These are phyloP conservation scores for Avena eriantha DNA, from an alignment of 176 grass and related monocot species.

Conservation along the genomic window DNA sequence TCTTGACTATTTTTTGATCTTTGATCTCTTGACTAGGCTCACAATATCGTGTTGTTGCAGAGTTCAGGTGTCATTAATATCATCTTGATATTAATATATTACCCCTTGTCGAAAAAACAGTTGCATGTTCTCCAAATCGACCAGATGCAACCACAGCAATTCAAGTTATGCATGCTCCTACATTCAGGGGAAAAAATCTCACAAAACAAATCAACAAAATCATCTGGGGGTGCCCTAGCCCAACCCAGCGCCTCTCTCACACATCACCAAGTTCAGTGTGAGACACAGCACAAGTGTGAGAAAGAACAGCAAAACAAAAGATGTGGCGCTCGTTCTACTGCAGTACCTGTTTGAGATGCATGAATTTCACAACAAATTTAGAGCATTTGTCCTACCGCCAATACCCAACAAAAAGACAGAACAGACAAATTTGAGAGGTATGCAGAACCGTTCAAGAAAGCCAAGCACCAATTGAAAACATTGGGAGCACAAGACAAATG, in stretches of 20 bases:
- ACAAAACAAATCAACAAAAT: too few species aligned
- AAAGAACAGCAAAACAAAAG: not conserved
- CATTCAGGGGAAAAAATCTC: too few species aligned
- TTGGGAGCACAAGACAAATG: slow-evolving; percentile 10
- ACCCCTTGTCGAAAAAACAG: too few species aligned
- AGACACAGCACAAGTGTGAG: not conserved
- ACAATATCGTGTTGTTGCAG: too few species aligned
- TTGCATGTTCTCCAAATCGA: not conserved
- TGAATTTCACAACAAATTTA: not conserved
- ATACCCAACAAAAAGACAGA: not conserved
- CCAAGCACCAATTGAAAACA: slow-evolving; percentile 25
- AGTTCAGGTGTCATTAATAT: too few species aligned
- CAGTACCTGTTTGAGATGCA: not conserved
- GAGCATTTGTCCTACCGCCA: not conserved
- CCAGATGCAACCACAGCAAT: not conserved
- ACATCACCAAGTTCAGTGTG: not conserved
- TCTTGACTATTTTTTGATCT: too few species aligned
- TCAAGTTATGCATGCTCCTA: not conserved
- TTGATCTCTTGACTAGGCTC: too few species aligned
- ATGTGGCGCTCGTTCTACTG: not conserved
- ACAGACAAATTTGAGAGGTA: not conserved
- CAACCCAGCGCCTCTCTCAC: not conserved
- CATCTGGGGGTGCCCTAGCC: too few species aligned
- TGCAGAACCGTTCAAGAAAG: not conserved
- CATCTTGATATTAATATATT: too few species aligned